Conservation (phyloP, 192 early-diverging fungal species). For the Linnemannia schmuckeri region DNA sequence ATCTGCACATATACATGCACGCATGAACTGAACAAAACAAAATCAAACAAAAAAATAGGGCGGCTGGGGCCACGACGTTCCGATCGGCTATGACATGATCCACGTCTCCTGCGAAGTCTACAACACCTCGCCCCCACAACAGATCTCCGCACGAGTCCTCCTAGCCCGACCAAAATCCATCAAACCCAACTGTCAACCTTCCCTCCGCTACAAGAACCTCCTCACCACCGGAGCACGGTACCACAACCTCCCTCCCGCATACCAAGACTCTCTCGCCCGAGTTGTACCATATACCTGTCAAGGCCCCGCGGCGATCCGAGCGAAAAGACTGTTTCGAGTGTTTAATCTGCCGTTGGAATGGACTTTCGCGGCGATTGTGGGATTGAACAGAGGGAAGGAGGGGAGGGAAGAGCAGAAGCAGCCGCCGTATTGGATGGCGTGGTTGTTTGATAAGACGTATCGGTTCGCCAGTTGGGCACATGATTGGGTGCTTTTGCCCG, state of each 20-base stretch:
- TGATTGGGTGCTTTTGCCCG: conserved; percentile 3
- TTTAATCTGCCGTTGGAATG: conserved; percentile 2
- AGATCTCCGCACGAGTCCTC: conserved; percentile 8
- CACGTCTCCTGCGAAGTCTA: conserved; percentile 26
- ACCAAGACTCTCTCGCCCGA: conserved; percentile 9
- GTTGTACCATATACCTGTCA: conserved; percentile 2
- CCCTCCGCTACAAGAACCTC: conserved; percentile 22
- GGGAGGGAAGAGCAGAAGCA: not conserved
- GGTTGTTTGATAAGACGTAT: conserved; percentile 9
- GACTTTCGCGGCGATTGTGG: not conserved
- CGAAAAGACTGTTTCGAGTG: not conserved
- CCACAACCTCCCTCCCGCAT: conserved; percentile 1
- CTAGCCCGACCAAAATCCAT: conserved; percentile 4
- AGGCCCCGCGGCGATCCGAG: not conserved
- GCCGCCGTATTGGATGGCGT: conserved; percentile 8
- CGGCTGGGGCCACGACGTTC: conserved; percentile 21
- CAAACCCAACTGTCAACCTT: conserved; percentile 12
- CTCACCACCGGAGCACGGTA: conserved; percentile 2
- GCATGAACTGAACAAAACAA: not conserved
- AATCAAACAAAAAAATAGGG: conserved; percentile 3
- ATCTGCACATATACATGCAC: not conserved
- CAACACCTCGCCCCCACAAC: not conserved
- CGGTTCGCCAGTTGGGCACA: not conserved
- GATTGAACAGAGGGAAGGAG: not conserved
- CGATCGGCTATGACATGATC: conserved; percentile 21